Base-by-base conservation (phyloP, 768 basidiomycete genomes). In the Lentinula aciculospora region DNA sequence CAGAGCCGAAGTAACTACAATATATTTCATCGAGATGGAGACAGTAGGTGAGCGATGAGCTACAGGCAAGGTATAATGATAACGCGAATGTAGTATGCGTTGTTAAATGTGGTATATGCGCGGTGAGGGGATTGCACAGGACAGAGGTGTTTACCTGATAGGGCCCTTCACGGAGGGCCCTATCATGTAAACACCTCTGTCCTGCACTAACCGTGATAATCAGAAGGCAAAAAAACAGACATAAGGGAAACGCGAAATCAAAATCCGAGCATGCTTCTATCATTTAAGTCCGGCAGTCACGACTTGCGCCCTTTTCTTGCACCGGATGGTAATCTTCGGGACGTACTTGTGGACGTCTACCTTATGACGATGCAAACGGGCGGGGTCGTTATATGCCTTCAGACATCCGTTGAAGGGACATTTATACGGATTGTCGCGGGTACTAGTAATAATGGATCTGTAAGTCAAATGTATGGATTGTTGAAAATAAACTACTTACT, bases 351-450 rank as follows among this genome's bases (percentile, higher is more conserved):
- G 84, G 19, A 66, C 70, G 10, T 76, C 72, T 19, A 78, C 74
- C 69, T 82, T 79, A 66, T 86, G 86, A 36, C 82, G 73, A 61
- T 84, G 83, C 44, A 84, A 72, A 53, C 84, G 75, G 3, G 86
- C 84, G 17, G 84, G 84, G 63, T 88, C 86, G 54, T 81, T 84
- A 73, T 86, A 88, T 13, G 69, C 68, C 61, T 76, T 73, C 10
- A 71, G 75, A 60, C 86, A 87, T 29, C 65, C 58, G 13, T 67
- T 68, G 57, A 70, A 82, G 21, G 72, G 77, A 65, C 82, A 82
- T 56, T 74, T 71, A 55, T 83, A 81, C 13, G 84, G 83, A 19
- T 74, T 75, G 15, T 76, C 75, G 6, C 82, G 81, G 44, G 85
- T 85, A 59, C 85, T 88, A 54, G 44, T n/a, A 13, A 58, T 32